Conservation (phyloP, 371 early-diverging fungal species). For the Circinella umbellata region DNA sequence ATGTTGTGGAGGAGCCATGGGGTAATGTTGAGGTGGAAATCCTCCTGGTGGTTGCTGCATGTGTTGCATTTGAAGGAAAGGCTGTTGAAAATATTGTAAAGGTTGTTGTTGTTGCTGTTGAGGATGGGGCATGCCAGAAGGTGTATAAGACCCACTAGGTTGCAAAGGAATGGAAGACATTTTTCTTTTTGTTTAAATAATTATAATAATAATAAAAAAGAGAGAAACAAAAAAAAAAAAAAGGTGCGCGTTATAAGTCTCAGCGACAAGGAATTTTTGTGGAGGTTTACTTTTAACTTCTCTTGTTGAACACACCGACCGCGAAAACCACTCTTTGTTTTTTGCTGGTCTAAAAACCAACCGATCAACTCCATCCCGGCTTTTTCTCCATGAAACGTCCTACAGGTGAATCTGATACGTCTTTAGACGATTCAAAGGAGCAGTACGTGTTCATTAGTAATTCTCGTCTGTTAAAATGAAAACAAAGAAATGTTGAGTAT, state of each 20-base stretch:
- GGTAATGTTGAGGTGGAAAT: conserved; percentile 11
- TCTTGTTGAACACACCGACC: neutral
- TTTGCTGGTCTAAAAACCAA: neutral
- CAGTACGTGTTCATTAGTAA: neutral
- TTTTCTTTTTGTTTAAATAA: neutral
- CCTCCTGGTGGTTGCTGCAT: neutral
- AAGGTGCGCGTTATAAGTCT: too few species aligned
- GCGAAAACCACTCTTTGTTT: neutral
- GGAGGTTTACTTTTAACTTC: neutral
- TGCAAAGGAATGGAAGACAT: conserved; percentile 3
- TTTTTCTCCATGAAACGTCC: conserved; percentile 5
- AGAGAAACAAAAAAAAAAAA: neutral
- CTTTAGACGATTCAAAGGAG: neutral
- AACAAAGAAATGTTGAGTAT: neutral
- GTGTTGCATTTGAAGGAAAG: neutral
- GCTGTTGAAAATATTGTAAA: neutral
- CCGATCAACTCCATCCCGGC: neutral
- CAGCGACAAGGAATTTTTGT: too few species aligned
- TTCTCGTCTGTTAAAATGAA: neutral
- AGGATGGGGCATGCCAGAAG: neutral
- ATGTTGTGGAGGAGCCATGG: conserved; percentile 3
- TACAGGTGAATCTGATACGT: neutral
- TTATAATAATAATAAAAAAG: neutral
- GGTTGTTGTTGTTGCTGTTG: conserved; percentile 2
- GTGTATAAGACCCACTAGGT: conserved; percentile 1